These are phyloP conservation scores for Leccinum broughii DNA, from an alignment of 768 basidiomycete genomes.

Conservation along the genomic window DNA sequence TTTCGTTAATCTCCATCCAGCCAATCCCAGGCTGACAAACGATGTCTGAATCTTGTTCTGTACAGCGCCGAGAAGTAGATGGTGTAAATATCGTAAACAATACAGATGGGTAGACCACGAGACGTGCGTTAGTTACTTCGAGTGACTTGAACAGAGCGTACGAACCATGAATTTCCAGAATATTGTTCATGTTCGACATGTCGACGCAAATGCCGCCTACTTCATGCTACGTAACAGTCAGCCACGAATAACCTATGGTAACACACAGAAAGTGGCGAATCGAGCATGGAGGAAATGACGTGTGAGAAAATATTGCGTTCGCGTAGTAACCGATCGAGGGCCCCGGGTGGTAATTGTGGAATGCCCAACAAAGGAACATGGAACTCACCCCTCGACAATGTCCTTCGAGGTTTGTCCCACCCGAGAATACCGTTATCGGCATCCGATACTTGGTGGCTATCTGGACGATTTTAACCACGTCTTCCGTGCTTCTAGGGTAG, in stretches of 20 bases:
- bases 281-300: neutral
- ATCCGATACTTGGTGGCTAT: constrained; percentile 73
- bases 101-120: too few relatives aligned
- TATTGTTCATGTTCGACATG: constrained; percentile 74
- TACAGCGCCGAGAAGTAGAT: neutral
- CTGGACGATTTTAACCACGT: constrained; percentile 78
- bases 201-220: constrained; percentile 78
- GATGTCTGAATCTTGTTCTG: constrained; percentile 70
- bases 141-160: neutral
- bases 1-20: constrained; percentile 75
- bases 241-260: neutral
- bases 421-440: constrained; percentile 77
- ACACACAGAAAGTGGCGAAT: neutral
- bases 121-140: neutral
- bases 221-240: constrained; percentile 17
- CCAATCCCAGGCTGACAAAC: constrained; percentile 72
- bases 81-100: too few relatives aligned
- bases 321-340: neutral
- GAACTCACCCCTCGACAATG: constrained; percentile 62
- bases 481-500: constrained; percentile 70
- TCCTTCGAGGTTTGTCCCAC: constrained; percentile 82
- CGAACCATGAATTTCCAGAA: constrained; percentile 71
- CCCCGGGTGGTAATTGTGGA: neutral
- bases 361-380: neutral
- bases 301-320: neutral